phyloP scores from a whole-genome alignment of 345 rosid genomes.

The Excoecaria cochinchinensis region DNA sequence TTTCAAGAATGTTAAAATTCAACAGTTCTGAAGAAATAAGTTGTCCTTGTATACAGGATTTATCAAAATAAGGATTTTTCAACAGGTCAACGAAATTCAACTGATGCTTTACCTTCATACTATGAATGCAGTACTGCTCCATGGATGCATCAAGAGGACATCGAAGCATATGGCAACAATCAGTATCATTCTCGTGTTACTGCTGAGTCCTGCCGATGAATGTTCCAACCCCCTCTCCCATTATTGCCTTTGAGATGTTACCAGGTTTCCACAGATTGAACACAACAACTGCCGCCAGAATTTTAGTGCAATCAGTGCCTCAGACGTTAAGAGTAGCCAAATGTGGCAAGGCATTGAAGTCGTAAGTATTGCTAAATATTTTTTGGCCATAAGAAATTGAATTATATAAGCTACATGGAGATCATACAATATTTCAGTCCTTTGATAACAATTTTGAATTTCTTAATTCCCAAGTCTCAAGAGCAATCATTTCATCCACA shows the following conservation, averaged over 20 bases:
- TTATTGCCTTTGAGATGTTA: conserved; percentile 83
- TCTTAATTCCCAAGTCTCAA: not conserved
- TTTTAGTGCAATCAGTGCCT: not conserved
- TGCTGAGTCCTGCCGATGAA: conserved; percentile 57
- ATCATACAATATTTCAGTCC: no score
- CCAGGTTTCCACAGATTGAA: conserved; percentile 82
- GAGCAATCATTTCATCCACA: not conserved
- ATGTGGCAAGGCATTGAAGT: not conserved
- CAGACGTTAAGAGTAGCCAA: not conserved
- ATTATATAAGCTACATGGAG: not conserved
- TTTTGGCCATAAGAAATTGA: not conserved
- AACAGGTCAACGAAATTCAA: not conserved
- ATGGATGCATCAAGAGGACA: not conserved
- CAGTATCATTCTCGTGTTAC: conserved; percentile 29
- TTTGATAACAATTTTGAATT: not conserved
- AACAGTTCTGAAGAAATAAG: not conserved
- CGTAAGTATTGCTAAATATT: not conserved
- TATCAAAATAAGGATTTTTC: not conserved
- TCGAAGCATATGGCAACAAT: not conserved
- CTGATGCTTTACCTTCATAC: not conserved
- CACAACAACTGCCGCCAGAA: conserved; percentile 63
- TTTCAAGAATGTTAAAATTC: no score
- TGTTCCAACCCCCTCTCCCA: conserved; percentile 87
- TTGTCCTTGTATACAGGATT: not conserved
- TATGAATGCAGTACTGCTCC: not conserved